These are phyloP conservation scores for Sphagnum tenellum DNA, from an alignment of 225 moss, liverwort and hornwort species.

Conservation along the genomic window DNA sequence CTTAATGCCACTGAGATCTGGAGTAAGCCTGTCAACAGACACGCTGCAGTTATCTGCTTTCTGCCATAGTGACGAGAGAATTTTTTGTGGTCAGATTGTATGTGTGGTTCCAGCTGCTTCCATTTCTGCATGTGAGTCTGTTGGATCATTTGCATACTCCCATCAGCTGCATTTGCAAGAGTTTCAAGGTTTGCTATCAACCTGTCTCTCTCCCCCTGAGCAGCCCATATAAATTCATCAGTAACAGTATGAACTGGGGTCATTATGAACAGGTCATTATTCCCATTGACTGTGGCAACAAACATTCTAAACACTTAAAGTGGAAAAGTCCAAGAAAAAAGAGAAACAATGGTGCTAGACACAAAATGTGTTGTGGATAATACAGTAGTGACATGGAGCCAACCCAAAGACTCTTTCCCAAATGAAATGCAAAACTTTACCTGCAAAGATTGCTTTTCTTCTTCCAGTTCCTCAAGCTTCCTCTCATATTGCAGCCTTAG, in stretches of 20 bases:
- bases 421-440: constrained; percentile 17
- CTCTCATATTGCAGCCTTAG: constrained; percentile 78
- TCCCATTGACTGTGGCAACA: too few species aligned
- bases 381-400: too few species aligned
- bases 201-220: constrained; percentile 45
- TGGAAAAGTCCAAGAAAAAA: too few species aligned
- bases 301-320: too few species aligned
- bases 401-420: not conserved
- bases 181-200: constrained; percentile 36
- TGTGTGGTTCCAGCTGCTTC: constrained; percentile 84
- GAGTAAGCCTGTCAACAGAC: constrained; percentile 56
- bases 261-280: too few species aligned
- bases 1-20: constrained; percentile 68
- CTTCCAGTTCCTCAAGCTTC: constrained; percentile 80
- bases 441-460: constrained; percentile 84
- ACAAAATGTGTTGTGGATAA: too few species aligned
- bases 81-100: constrained; percentile 49
- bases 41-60: constrained; percentile 54
- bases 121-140: constrained; percentile 49
- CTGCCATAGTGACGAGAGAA: constrained; percentile 44
- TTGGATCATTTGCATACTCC: constrained; percentile 42
- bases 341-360: too few species aligned
- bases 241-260: too few species aligned
- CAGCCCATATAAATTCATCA: not conserved
- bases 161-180: constrained; percentile 34